phyloP scores from a whole-genome alignment of 1,284 basidiomycete genomes.

The Dichomitus squalens region DNA sequence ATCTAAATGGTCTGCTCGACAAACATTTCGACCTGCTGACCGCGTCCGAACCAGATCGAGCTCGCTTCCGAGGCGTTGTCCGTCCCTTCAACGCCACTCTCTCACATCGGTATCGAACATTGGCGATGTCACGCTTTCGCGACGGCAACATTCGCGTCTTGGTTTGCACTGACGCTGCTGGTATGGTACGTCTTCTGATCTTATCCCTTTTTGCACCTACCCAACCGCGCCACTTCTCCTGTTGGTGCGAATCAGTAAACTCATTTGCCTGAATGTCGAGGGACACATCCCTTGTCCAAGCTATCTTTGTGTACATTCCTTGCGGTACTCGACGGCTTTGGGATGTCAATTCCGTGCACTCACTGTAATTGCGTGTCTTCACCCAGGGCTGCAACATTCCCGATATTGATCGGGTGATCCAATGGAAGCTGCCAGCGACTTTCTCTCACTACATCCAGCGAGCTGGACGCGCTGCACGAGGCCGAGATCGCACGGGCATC shows the following conservation, averaged over 20 bases:
- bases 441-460: conserved; percentile 29
- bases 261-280: conserved; percentile 30
- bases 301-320: too few relatives aligned
- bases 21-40: neutral
- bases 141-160: conserved; percentile 20
- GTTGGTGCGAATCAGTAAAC: too few relatives aligned
- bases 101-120: conserved; percentile 13
- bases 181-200: conserved; percentile 30
- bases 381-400: conserved; percentile 29
- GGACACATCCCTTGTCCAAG: too few relatives aligned
- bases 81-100: conserved; percentile 26
- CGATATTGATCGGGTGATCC: conserved; percentile 29
- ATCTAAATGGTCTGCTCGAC: conserved; percentile 10
- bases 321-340: too few relatives aligned
- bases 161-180: conserved; percentile 33
- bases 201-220: too few relatives aligned
- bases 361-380: neutral
- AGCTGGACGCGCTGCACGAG: conserved; percentile 27
- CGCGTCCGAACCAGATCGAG: neutral
- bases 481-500: conserved; percentile 9
- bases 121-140: conserved; percentile 22
- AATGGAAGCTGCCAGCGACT: conserved; percentile 28
- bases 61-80: neutral
- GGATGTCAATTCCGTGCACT: too few relatives aligned
- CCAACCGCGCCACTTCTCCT: too few relatives aligned